Evolutionary conservation across 805 yeast species (phyloP).

Genomic region (Saccharomycopsis schoenii): DNA sequence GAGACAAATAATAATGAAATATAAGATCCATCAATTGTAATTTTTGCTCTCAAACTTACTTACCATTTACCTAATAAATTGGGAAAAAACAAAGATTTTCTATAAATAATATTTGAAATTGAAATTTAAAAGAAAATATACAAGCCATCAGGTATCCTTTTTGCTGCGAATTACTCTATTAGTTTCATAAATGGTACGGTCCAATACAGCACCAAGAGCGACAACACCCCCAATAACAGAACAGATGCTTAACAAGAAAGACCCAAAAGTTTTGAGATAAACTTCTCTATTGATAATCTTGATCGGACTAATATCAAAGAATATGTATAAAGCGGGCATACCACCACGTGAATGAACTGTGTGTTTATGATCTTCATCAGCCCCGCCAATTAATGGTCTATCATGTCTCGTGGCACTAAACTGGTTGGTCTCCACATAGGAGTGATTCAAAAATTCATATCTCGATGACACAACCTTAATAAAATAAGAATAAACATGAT

Average conservation of each 20-base stretch:
- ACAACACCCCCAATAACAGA: slow-evolving; percentile 90
- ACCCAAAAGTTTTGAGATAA: slow-evolving; percentile 62
- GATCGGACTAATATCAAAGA: slow-evolving; percentile 88
- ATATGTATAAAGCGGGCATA: slow-evolving; percentile 77
- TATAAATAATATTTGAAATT: background rate
- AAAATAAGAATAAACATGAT: slow-evolving; percentile 64
- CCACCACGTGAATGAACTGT: slow-evolving; percentile 81
- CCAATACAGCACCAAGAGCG: slow-evolving; percentile 84
- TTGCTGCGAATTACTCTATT: slow-evolving; percentile 64
- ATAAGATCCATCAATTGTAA: no score
- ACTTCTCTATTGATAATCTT: slow-evolving; percentile 80
- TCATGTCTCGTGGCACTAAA: slow-evolving; percentile 83
- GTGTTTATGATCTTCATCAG: slow-evolving; percentile 84
- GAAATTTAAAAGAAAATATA: background rate
- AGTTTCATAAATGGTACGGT: slow-evolving; percentile 82
- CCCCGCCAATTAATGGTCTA: slow-evolving; percentile 77
- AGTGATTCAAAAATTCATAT: slow-evolving; percentile 54
- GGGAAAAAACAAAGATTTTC: background rate
- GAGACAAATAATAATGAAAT: no score
- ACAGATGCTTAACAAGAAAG: slow-evolving; percentile 71
- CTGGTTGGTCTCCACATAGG: slow-evolving; percentile 68
- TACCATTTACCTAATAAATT: no score
- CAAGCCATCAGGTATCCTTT: slow-evolving; percentile 33
- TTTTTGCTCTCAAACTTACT: no score
- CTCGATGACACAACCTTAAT: slow-evolving; percentile 87